Conservation (phyloP, 2,329 filamentous ascomycete species). For the Fusarium vanettenii region DNA sequence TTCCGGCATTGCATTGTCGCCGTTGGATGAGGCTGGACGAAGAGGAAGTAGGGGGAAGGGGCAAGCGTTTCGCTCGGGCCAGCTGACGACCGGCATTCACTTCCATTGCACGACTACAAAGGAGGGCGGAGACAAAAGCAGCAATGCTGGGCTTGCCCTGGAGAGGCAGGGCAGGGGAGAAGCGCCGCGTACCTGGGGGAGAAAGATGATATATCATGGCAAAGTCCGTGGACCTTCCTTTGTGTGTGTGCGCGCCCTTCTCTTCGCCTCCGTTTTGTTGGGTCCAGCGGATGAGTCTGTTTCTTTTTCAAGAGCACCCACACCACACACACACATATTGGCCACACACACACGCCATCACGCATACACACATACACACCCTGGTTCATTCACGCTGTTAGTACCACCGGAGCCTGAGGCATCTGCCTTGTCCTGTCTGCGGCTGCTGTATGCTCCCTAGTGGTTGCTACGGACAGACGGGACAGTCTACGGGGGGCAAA, state of each 20-base stretch:
- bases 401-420: conserved; percentile 6
- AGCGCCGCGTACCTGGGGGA: conserved; percentile 5
- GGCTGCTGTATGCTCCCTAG: conserved; percentile 17
- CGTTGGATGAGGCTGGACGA: conserved; percentile 47
- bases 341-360: conserved; percentile 6
- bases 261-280: conserved; percentile 20
- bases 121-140: conserved; percentile 17
- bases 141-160: not conserved
- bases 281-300: conserved; percentile 11
- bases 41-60: conserved; percentile 2
- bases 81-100: conserved; percentile 26
- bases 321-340: conserved; percentile 13
- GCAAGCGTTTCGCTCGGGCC: conserved; percentile 26
- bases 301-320: conserved; percentile 5
- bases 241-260: conserved; percentile 25
- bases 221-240: conserved; percentile 25
- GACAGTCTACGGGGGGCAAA: conserved; percentile 31
- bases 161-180: conserved; percentile 25
- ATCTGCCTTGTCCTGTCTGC: conserved; percentile 23
- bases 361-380: conserved; percentile 12
- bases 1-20: conserved; percentile 49
- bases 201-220: conserved; percentile 38
- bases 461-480: conserved; percentile 28
- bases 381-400: conserved; percentile 21
- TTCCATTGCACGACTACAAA: not conserved